Evolutionary conservation across 2,329 filamentous ascomycete species (phyloP).

Genomic region (Beauveria bassiana): DNA sequence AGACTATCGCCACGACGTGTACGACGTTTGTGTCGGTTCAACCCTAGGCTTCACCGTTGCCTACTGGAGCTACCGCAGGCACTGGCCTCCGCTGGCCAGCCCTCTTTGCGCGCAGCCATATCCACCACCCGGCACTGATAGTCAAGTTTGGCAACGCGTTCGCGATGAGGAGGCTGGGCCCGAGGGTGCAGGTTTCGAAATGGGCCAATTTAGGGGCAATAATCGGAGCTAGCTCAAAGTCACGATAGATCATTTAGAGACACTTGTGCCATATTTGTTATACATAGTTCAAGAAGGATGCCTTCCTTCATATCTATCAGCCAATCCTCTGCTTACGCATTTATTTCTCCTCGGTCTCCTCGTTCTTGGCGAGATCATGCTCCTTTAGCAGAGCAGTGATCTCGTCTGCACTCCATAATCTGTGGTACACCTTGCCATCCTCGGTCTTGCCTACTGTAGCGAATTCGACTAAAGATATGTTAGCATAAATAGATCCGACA

Average conservation of each 20-base stretch:
- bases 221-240: neutral
- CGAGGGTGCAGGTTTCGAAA: constrained; percentile 32
- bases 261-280: constrained; percentile 11
- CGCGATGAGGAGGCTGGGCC: constrained; percentile 47
- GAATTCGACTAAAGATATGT: constrained; percentile 69
- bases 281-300: constrained; percentile 8
- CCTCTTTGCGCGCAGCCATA: constrained; percentile 50
- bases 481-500: neutral
- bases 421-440: constrained; percentile 95
- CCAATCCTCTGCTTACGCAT: neutral
- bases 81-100: constrained; percentile 51
- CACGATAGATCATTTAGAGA: neutral
- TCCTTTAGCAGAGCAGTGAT: constrained; percentile 91
- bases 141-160: constrained; percentile 33
- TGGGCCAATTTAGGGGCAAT: constrained; percentile 15
- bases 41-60: constrained; percentile 52
- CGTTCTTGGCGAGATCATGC: constrained; percentile 86
- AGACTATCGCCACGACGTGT: constrained; percentile 65
- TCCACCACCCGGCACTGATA: constrained; percentile 35
- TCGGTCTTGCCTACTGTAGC: constrained; percentile 95
- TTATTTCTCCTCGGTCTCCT: constrained; percentile 61
- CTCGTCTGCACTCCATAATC: constrained; percentile 94
- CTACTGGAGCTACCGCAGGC: constrained; percentile 59
- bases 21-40: constrained; percentile 57
- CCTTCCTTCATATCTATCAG: constrained; percentile 9